A percentile compares a stretch with the other conserved stretches of the same genome.
Evolutionary conservation across 2,329 filamentous ascomycete genomes (phyloP).

Genomic region (Bretziella fagacearum): DNA sequence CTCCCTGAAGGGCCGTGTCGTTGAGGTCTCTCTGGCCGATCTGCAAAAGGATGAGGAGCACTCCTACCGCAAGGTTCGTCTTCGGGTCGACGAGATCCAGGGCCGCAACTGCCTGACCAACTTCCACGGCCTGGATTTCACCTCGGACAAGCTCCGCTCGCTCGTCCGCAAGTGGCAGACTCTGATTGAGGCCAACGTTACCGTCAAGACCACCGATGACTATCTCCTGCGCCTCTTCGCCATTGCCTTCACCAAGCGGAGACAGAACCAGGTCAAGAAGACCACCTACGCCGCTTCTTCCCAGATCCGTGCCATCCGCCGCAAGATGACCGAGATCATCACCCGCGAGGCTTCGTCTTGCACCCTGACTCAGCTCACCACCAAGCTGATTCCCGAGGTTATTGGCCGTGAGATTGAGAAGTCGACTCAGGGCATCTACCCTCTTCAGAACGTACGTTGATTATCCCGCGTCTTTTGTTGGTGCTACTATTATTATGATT

Average conservation of each 20-base stretch:
- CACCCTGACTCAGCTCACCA: conserved; percentile 89
- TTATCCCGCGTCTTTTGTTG: no score
- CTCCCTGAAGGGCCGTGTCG: conserved; percentile 92
- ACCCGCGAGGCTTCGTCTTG: conserved; percentile 85
- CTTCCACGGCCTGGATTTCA: conserved; percentile 99
- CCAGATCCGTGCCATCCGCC: conserved; percentile 93
- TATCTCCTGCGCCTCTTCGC: conserved; percentile 98
- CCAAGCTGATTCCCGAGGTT: conserved; percentile 98
- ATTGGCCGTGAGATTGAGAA: conserved; percentile 99
- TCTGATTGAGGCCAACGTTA: conserved; percentile 98
- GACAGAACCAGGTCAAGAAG: conserved; percentile 99
- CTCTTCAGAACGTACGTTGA: conserved; percentile 80
- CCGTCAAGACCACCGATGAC: conserved; percentile 99
- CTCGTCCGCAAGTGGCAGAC: conserved; percentile 99
- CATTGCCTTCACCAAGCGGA: conserved; percentile 98
- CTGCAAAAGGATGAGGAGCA: conserved; percentile 99
- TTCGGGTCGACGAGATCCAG: conserved; percentile 95
- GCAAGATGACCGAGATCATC: conserved; percentile 99
- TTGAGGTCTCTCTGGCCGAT: conserved; percentile 97
- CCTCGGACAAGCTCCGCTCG: conserved; percentile 97
- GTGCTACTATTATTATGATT: background rate
- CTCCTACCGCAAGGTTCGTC: conserved; percentile 98
- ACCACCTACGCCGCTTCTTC: conserved; percentile 95
- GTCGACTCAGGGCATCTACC: conserved; percentile 98
- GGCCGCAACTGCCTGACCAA: conserved; percentile 99